These are phyloP conservation scores for Buxus sempervirens DNA, from an alignment of 164 flowering plant species.

Conservation along the genomic window DNA sequence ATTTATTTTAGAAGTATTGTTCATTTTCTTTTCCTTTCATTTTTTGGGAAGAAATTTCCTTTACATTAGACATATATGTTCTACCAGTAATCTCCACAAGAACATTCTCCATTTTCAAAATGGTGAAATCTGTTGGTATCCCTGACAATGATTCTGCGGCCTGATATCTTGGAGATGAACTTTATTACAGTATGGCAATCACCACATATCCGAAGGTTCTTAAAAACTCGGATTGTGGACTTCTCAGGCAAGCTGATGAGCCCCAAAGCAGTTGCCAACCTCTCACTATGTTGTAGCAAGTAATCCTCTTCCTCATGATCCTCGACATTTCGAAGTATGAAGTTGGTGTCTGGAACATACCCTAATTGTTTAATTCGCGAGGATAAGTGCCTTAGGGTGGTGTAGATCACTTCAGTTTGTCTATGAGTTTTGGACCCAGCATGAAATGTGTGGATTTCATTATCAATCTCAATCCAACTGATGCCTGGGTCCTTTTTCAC, in stretches of 20 bases:
- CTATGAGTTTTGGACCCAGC: slow-evolving; percentile 18
- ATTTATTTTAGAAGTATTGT: no score
- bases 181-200: slow-evolving; percentile 33
- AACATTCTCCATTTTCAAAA: slow-evolving; percentile 27
- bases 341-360: slow-evolving; percentile 22
- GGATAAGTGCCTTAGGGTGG: slow-evolving; percentile 11
- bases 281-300: slow-evolving; percentile 25
- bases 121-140: slow-evolving; percentile 31
- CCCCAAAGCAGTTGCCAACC: slow-evolving; percentile 24
- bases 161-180: slow-evolving; percentile 24
- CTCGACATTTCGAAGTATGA: slow-evolving; percentile 20
- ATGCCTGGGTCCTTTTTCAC: slow-evolving; percentile 22
- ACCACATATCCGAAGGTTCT: slow-evolving; percentile 17
- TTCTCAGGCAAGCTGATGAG: slow-evolving; percentile 23
- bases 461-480: slow-evolving; percentile 26
- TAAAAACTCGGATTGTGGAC: slow-evolving; percentile 24
- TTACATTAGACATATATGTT: neutral
- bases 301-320: slow-evolving; percentile 18
- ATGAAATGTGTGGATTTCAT: slow-evolving; percentile 16
- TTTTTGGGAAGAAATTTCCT: no score
- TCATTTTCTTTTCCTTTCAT: neutral
- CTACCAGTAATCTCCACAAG: slow-evolving; percentile 36
- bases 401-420: slow-evolving; percentile 15
- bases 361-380: slow-evolving; percentile 19
- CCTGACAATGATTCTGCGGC: slow-evolving; percentile 24